Evolutionary conservation across 192 early-diverging fungal species (phyloP).

Genomic region (Rhizophagus clarus): DNA sequence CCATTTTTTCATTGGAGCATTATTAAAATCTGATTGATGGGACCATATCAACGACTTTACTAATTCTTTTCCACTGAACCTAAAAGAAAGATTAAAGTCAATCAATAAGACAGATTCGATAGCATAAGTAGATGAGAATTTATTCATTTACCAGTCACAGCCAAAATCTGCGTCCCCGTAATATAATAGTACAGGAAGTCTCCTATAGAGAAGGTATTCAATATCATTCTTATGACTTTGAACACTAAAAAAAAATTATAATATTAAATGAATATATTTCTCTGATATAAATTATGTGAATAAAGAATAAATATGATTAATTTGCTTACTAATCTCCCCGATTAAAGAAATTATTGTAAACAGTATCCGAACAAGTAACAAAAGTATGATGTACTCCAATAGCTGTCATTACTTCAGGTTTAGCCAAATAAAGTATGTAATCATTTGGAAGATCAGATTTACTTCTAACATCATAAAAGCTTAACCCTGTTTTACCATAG

Average conservation of each 20-base stretch:
- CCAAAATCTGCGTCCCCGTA: constrained; percentile 82
- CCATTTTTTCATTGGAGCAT: not conserved
- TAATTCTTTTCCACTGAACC: no score
- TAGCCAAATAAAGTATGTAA: constrained; percentile 63
- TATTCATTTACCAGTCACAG: constrained; percentile 64
- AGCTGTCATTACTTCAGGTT: constrained; percentile 43
- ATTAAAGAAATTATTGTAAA: constrained; percentile 43
- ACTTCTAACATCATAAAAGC: constrained; percentile 70
- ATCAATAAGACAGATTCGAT: no score
- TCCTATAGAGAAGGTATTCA: not conserved
- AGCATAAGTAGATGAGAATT: no score
- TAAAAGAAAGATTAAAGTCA: no score
- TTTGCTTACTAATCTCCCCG: constrained; percentile 51
- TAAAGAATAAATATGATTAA: no score
- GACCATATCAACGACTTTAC: not conserved
- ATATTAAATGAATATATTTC: not conserved
- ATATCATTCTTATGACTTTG: constrained; percentile 49
- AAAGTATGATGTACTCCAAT: constrained; percentile 55
- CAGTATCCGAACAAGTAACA: constrained; percentile 55
- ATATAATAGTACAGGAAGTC: constrained; percentile 67
- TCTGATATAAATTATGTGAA: no score
- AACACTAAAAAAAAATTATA: constrained; percentile 37
- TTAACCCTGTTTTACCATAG: constrained; percentile 42
- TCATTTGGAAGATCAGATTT: constrained; percentile 63
- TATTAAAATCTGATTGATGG: not conserved